phyloP scores from a whole-genome alignment of 176 grass and related monocot genomes.

The Oropetium thomaeum region DNA sequence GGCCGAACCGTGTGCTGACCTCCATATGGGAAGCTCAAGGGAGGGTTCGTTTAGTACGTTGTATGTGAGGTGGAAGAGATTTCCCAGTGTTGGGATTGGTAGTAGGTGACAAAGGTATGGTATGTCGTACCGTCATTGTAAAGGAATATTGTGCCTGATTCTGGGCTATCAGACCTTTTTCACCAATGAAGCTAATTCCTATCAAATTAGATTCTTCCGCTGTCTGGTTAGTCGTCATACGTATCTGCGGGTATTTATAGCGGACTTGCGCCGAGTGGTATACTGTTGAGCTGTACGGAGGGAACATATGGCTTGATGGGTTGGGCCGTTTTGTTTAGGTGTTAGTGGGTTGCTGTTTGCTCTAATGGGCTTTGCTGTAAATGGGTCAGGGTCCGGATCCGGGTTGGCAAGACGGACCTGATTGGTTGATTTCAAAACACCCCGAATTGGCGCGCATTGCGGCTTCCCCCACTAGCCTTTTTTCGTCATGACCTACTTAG shows the following conservation, averaged over 20 bases:
- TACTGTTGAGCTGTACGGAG: no score
- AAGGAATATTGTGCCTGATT: conserved; percentile 30
- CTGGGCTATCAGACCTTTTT: conserved; percentile 26
- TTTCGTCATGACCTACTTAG: background rate
- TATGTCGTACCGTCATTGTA: conserved; percentile 32
- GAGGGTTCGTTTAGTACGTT: background rate
- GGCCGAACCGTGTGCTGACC: conserved; percentile 78
- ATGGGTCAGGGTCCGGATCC: background rate
- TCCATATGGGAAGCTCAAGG: conserved; percentile 7
- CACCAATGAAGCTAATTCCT: conserved; percentile 22
- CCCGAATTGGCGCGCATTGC: background rate
- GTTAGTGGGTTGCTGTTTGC: background rate
- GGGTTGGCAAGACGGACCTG: background rate
- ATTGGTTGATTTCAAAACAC: background rate
- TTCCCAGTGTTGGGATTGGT: conserved; percentile 22
- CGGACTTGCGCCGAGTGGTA: no score
- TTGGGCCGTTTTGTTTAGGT: background rate
- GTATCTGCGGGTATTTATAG: no score
- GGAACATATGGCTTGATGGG: background rate
- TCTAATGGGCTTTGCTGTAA: background rate
- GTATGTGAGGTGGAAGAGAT: background rate
- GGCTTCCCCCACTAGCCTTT: background rate
- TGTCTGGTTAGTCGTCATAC: background rate
- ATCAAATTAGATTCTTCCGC: background rate
- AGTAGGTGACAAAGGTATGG: background rate